These are phyloP conservation scores for Coniochaeta prunicola DNA, from an alignment of 2,329 filamentous ascomycete genomes.

Conservation along the genomic window DNA sequence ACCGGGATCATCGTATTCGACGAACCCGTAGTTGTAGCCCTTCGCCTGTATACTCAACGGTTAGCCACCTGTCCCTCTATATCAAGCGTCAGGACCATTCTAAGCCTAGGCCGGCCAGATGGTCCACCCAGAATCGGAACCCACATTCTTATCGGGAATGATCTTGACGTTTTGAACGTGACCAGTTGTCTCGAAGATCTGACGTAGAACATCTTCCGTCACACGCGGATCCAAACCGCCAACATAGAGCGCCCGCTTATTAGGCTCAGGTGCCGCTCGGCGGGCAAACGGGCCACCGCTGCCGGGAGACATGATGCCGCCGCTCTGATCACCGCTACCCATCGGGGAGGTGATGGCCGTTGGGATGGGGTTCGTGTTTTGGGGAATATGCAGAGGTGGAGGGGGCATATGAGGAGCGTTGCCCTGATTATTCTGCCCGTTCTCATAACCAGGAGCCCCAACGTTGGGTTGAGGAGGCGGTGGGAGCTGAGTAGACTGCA, in stretches of 20 bases:
- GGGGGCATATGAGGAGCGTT: slow-evolving; percentile 78
- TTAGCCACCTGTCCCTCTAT: slow-evolving; percentile 8
- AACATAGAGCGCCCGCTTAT: slow-evolving; percentile 95
- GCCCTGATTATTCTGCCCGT: slow-evolving; percentile 62
- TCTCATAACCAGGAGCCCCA: slow-evolving; percentile 71
- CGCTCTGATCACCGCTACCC: slow-evolving; percentile 53
- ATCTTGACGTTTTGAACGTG: slow-evolving; percentile 49
- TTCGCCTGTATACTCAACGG: slow-evolving; percentile 59
- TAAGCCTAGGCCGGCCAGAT: background rate
- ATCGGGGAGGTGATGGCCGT: slow-evolving; percentile 86
- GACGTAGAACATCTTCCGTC: slow-evolving; percentile 90
- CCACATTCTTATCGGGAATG: slow-evolving; percentile 98
- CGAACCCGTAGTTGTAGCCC: slow-evolving; percentile 98
- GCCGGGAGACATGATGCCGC: slow-evolving; percentile 73
- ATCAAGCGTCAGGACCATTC: background rate
- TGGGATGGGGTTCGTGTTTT: slow-evolving; percentile 93
- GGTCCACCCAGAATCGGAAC: slow-evolving; percentile 32
- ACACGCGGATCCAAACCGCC: slow-evolving; percentile 91
- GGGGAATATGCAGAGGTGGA: slow-evolving; percentile 85
- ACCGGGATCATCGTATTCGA: slow-evolving; percentile 96
- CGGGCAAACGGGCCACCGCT: slow-evolving; percentile 75
- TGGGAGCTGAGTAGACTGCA: slow-evolving; percentile 38
- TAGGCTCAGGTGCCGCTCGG: slow-evolving; percentile 91
- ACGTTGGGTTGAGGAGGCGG: slow-evolving; percentile 62
- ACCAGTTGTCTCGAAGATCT: slow-evolving; percentile 95